A percentile compares a stretch with the other conserved stretches of the same genome.
Evolutionary conservation across 257 asterid genomes (phyloP).

Genomic region (Parsonsia alboflavescens): DNA sequence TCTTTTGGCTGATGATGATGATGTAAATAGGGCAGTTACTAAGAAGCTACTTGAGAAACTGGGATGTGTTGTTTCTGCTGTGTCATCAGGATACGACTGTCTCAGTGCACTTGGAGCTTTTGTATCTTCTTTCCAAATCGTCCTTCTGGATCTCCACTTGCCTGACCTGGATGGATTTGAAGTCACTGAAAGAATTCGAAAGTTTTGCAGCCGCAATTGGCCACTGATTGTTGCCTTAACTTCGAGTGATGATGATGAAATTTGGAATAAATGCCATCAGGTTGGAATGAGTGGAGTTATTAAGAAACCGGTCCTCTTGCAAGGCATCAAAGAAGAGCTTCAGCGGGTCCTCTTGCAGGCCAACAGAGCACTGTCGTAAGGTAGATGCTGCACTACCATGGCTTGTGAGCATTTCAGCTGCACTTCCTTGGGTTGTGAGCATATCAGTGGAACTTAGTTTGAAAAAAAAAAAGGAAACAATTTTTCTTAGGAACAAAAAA

Average conservation of each 20-base stretch:
- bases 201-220: constrained; percentile 68
- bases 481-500: constrained; percentile 10
- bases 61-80: constrained; percentile 66
- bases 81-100: constrained; percentile 79
- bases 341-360: constrained; percentile 51
- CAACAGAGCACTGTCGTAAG: constrained; percentile 31
- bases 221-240: constrained; percentile 74
- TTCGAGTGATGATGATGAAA: constrained; percentile 47
- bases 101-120: constrained; percentile 51
- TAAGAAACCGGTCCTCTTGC: constrained; percentile 61
- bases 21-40: constrained; percentile 69
- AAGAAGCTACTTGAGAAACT: constrained; percentile 75
- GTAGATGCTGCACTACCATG: neutral
- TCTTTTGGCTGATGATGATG: constrained; percentile 76
- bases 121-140: constrained; percentile 40
- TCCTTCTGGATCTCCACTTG: constrained; percentile 78
- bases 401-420: neutral
- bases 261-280: constrained; percentile 49
- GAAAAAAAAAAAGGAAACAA: constrained; percentile 1
- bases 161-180: constrained; percentile 81
- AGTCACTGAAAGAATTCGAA: constrained; percentile 59
- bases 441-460: constrained; percentile 4
- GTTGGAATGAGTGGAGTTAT: constrained; percentile 79
- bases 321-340: constrained; percentile 60
- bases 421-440: neutral